Conservation (phyloP, 2,329 filamentous ascomycete species). For the Amauroascus verrucosus region DNA sequence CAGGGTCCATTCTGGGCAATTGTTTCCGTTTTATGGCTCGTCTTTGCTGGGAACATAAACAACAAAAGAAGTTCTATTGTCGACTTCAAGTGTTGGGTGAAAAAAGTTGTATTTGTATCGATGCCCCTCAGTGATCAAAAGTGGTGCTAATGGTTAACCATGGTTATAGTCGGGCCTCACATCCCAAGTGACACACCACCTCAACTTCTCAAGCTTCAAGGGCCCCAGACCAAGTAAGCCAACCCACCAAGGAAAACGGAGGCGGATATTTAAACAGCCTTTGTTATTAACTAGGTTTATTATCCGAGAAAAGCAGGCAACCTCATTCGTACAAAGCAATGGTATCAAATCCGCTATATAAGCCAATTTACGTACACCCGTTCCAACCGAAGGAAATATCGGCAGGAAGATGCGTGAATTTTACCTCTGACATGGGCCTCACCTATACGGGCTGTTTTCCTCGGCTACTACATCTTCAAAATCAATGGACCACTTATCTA, state of each 20-base stretch:
- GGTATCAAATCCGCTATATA: not conserved
- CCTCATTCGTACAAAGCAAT: not conserved
- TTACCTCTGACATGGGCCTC: not conserved
- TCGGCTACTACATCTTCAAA: slow-evolving; percentile 32
- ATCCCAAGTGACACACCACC: not conserved
- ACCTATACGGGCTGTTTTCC: slow-evolving; percentile 20
- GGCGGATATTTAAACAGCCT: not conserved
- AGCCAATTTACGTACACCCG: not conserved
- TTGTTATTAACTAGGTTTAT: not conserved
- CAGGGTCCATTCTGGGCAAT: slow-evolving; percentile 16
- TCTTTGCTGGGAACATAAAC: not conserved
- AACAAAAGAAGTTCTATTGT: not conserved
- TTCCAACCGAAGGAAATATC: not conserved
- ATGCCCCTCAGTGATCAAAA: not conserved
- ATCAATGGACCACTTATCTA: slow-evolving; percentile 36
- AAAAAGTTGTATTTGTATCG: not conserved
- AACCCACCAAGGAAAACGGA: not conserved
- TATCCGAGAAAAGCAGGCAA: not conserved
- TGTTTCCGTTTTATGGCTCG: not conserved
- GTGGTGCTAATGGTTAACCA: not conserved
- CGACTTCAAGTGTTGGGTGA: not conserved
- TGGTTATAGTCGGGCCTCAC: slow-evolving; percentile 9
- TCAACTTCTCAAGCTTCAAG: too few relatives aligned
- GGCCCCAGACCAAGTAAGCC: not conserved
- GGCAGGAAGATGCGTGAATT: not conserved